phyloP scores from a whole-genome alignment of 495 filamentous ascomycete genomes.

The Talaromyces liani region DNA sequence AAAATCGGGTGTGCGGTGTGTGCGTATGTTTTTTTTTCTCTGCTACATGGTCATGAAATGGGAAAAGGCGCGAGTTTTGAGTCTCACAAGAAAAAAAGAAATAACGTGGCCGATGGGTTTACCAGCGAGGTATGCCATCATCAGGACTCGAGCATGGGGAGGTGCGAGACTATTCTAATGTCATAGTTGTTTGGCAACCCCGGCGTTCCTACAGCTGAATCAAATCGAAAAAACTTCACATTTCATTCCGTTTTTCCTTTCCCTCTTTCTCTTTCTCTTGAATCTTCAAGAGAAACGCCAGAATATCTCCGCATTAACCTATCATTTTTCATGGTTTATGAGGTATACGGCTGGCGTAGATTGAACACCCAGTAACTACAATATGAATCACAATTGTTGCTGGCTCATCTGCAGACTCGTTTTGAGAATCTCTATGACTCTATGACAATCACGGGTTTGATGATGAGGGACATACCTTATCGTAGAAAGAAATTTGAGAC shows the following conservation, averaged over 20 bases:
- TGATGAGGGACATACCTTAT: conserved; percentile 39
- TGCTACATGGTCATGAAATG: background rate
- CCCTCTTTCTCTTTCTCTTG: background rate
- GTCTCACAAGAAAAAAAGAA: background rate
- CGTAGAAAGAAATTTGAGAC: background rate
- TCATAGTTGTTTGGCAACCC: background rate
- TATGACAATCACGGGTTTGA: conserved; percentile 38
- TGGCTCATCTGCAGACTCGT: conserved; percentile 47
- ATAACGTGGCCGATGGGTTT: background rate
- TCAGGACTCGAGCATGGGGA: background rate
- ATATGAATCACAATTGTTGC: conserved; percentile 11
- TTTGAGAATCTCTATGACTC: conserved; percentile 25
- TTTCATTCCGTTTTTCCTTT: background rate
- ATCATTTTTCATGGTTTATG: conserved; percentile 34
- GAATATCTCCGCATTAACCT: conserved; percentile 46
- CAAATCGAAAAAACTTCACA: background rate
- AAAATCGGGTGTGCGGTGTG: background rate
- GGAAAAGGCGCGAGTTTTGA: background rate
- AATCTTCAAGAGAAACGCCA: conserved; percentile 18
- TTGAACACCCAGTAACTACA: conserved; percentile 14
- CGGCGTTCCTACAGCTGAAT: conserved; percentile 1
- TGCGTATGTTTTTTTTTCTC: background rate
- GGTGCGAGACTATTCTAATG: background rate
- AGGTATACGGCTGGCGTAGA: conserved; percentile 48
- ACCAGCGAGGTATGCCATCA: background rate